Evolutionary conservation across 495 filamentous ascomycete species (phyloP).

Genomic region (Penicillium crystallinum): DNA sequence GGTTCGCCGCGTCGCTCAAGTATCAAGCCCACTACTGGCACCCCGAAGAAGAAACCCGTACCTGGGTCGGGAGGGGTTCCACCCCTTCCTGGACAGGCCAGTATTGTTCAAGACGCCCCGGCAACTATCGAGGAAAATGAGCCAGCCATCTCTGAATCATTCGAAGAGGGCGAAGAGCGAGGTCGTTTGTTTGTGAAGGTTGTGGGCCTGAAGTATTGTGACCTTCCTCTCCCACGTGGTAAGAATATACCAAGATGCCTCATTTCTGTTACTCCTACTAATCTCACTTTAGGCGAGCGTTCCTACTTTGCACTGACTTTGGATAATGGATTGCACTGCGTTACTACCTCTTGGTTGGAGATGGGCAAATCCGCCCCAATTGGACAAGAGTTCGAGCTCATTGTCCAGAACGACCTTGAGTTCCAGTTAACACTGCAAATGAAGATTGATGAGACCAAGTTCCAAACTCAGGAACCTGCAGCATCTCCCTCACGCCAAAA

Average conservation of each 20-base stretch:
- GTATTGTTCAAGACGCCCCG: conserved; percentile 60
- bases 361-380: conserved; percentile 90
- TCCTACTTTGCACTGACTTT: conserved; percentile 91
- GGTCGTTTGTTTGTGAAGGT: conserved; percentile 97
- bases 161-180: conserved; percentile 77
- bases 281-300: conserved; percentile 60
- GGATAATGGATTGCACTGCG: conserved; percentile 95
- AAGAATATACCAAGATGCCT: conserved; percentile 29
- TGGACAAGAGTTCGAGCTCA: conserved; percentile 96
- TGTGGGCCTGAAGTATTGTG: conserved; percentile 89
- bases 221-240: conserved; percentile 87
- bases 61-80: conserved; percentile 55
- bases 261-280: conserved; percentile 18
- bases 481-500: conserved; percentile 60
- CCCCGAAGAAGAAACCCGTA: conserved; percentile 60
- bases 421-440: conserved; percentile 96
- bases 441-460: conserved; percentile 73
- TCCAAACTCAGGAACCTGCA: conserved; percentile 44
- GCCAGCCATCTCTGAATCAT: conserved; percentile 45
- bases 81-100: conserved; percentile 83
- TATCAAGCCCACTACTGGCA: conserved; percentile 51
- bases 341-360: conserved; percentile 93
- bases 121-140: conserved; percentile 60
- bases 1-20: conserved; percentile 64
- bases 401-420: conserved; percentile 92